These are phyloP conservation scores for Pyrenochaeta sp. DNA, from an alignment of 2,329 filamentous ascomycete species.

Conservation along the genomic window DNA sequence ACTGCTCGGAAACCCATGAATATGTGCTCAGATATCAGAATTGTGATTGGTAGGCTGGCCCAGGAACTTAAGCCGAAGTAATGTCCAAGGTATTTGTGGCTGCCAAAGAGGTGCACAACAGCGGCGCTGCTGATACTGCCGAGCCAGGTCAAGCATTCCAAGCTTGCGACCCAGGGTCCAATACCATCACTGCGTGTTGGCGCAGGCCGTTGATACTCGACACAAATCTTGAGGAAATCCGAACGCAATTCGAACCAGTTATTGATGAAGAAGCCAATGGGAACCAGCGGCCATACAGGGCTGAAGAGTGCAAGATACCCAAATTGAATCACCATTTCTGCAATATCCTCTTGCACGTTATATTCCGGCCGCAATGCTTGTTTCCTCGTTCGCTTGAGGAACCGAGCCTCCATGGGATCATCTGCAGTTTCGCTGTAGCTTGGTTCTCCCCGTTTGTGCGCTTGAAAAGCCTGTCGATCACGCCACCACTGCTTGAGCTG, in stretches of 20 bases:
- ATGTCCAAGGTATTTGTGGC: conserved; percentile 18
- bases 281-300: conserved; percentile 44
- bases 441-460: conserved; percentile 5
- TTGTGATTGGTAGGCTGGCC: conserved; percentile 39
- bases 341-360: conserved; percentile 46
- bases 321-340: conserved; percentile 47
- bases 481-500: conserved; percentile 39
- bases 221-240: conserved; percentile 44
- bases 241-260: conserved; percentile 47
- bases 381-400: conserved; percentile 37
- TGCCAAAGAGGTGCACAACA: conserved; percentile 43
- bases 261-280: conserved; percentile 46
- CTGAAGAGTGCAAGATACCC: conserved; percentile 45
- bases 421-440: conserved; percentile 15
- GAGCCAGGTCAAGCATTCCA: conserved; percentile 43
- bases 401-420: conserved; percentile 37
- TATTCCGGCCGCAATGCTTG: conserved; percentile 38
- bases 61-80: conserved; percentile 29
- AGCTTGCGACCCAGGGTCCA: conserved; percentile 41
- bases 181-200: conserved; percentile 40
- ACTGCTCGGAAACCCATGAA: conserved; percentile 40
- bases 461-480: conserved; percentile 25
- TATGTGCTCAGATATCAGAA: conserved; percentile 42
- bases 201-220: conserved; percentile 40
- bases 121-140: conserved; percentile 43